Base-by-base conservation (phyloP, 148 eudicot genomes). In the Chenopodium berlandieri region DNA sequence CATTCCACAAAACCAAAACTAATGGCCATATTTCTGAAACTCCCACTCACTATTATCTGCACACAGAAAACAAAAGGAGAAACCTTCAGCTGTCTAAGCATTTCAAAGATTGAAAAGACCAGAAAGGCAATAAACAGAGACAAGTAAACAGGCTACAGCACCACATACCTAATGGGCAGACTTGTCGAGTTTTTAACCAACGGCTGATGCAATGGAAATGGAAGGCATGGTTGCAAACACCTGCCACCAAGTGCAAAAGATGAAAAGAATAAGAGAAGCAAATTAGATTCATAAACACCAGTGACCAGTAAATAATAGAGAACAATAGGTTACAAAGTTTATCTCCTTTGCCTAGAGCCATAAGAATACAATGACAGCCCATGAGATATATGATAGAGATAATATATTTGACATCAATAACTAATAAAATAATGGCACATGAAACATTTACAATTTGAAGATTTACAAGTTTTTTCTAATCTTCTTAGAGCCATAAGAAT, bases 31-130 rank as follows among this genome's bases (percentile, higher is more conserved):
- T 89, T 94, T 94, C 88, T 92, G 96, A 77, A 94, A 94, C 84
- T 94, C 98, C 98, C 98, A 94, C 80, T 94, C 98, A 44, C 94
- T 92, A 87, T 92, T 92, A 84, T 94, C 97, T 94, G 95, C 92
- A 94, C 80, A 85, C 8, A 73, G 50, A 46, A 27, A 78, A 8
- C 37, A 63, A 66, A 52, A 11, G 4, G 30, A 16, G 7, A 73
- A 22, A 27, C 27, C 60, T 34, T 44, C 25, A 2, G 46, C 10
- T 14, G 27, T 13, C 34, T 9, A 19, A 64, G 47, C 40, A 30
- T 13, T 50, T 52, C 27, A 66, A 8, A 40, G 70, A 1, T 48
- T 0, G 4, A n/a, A 54, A 14, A 22, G 50, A 71, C 30, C 60
- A 54, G 58, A 16, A 75, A 44, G 58, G 67, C 72, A 7, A 46